Conservation (phyloP, 257 asterid species). For the Scutellaria galericulata region DNA sequence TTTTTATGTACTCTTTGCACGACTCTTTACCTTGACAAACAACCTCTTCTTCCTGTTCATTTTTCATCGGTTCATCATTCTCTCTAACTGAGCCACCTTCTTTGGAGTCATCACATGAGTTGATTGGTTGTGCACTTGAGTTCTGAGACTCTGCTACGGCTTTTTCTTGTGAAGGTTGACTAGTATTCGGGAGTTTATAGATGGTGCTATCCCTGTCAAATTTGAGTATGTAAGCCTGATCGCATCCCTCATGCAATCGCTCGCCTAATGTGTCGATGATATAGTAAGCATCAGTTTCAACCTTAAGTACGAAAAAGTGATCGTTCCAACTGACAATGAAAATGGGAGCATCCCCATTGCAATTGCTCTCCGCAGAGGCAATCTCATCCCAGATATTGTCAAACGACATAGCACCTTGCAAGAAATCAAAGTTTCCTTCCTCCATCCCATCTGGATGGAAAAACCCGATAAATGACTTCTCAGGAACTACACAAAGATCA, state of each 20-base stretch:
- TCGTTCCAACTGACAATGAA: constrained; percentile 96
- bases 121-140: constrained; percentile 31
- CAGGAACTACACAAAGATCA: constrained; percentile 62
- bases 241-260: constrained; percentile 89
- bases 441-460: constrained; percentile 78
- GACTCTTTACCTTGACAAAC: constrained; percentile 77
- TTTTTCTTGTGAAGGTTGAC: constrained; percentile 53
- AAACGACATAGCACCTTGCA: constrained; percentile 93
- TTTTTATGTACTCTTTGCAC: constrained; percentile 89
- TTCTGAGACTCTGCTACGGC: constrained; percentile 40
- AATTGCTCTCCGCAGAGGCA: constrained; percentile 41
- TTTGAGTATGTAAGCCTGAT: constrained; percentile 86
- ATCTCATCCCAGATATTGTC: constrained; percentile 96
- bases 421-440: constrained; percentile 72
- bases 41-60: constrained; percentile 51
- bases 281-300: constrained; percentile 75
- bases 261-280: constrained; percentile 93
- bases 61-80: constrained; percentile 50
- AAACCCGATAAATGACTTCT: constrained; percentile 86
- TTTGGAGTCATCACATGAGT: constrained; percentile 28
- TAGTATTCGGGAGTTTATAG: constrained; percentile 48
- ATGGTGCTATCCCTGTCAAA: constrained; percentile 66
- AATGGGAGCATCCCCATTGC: constrained; percentile 53
- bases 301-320: constrained; percentile 89
- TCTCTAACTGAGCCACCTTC: constrained; percentile 32